Evolutionary conservation across 441 rosid genomes (phyloP).

Genomic region (Biscutella laevigata): DNA sequence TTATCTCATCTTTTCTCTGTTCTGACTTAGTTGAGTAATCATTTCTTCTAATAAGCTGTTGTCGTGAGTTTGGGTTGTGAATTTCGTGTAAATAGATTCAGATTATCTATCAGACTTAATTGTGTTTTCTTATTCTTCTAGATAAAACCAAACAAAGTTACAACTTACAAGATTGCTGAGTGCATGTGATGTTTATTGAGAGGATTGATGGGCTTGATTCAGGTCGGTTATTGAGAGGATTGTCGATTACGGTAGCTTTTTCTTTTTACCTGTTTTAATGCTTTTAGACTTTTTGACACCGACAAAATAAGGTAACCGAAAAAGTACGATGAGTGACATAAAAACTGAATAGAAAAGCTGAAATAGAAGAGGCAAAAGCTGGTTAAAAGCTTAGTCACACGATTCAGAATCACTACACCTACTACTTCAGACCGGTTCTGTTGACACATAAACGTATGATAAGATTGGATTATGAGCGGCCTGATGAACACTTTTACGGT

Average conservation of each 20-base stretch:
- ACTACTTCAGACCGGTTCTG: conserved; percentile 23
- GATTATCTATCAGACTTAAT: not conserved
- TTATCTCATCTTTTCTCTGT: conserved; percentile 13
- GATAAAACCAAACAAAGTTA: not conserved
- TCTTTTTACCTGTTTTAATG: conserved; percentile 8
- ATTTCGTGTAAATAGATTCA: conserved; percentile 18
- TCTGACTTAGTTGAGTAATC: conserved; percentile 3
- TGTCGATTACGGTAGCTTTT: not conserved
- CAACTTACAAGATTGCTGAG: not conserved
- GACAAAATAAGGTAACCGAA: conserved; percentile 9
- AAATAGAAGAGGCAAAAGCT: not conserved
- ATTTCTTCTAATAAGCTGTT: not conserved
- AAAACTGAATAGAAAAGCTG: not conserved
- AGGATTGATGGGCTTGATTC: not conserved
- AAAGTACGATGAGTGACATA: not conserved
- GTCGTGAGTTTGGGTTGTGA: conserved; percentile 4
- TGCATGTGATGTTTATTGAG: not conserved
- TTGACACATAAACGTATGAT: no score
- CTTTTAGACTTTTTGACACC: conserved; percentile 1
- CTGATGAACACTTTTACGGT: no score
- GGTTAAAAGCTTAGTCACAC: conserved; percentile 21
- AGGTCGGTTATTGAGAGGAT: not conserved
- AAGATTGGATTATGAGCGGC: no score
- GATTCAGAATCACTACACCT: conserved; percentile 24
- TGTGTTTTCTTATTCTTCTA: conserved; percentile 4